Base-by-base conservation (phyloP, 1,139 yeast genomes). In the Hansenula anomala region DNA sequence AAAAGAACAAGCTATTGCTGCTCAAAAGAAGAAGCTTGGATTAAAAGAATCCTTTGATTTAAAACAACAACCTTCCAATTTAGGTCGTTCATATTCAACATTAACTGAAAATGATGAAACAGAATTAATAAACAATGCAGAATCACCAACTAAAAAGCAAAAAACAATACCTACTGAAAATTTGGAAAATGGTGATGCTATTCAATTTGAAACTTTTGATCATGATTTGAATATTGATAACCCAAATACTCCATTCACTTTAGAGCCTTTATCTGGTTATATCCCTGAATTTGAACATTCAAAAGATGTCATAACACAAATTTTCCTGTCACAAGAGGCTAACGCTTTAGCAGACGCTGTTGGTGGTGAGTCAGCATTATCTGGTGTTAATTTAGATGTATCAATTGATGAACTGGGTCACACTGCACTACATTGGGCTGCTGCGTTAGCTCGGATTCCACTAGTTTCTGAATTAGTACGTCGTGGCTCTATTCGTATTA, bases 401-500 rank as follows among this genome's bases (percentile, higher is more conserved):
- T 80, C 96, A 2, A 87, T 94, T 36, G 99, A 94, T 60, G 94
- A 85, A 51, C 79, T 84, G 42, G 97, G 97, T 0, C 94, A 92
- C 55, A 83, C 96, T 0, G 89, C 96, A 1, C 70, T 94, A 43
- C 99, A 94, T 60, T 87, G 97, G 95, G 95, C 97, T 2, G 82
- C 97, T 25, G 88, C 97, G 0, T 72, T 94, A 63, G 97, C 95
- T 0, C 79, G 88, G 45, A 65, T 81, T 6, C 68, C 79, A 3
- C 69, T 90, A 42, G 92, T 89, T 6, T 76, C 76, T 42, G 88
- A 87, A 41, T 66, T 94, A 28, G 73, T 90, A 8, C 64, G 76
- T 36, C 75, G 80, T 47, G 95, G 96, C 4, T 54, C 66, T 13
- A 68, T 76, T 42, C 66, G 83, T 37, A 71, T 86, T 9, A 66